phyloP scores from a whole-genome alignment of 2,329 filamentous ascomycete genomes.

The Epichloe scottii region DNA sequence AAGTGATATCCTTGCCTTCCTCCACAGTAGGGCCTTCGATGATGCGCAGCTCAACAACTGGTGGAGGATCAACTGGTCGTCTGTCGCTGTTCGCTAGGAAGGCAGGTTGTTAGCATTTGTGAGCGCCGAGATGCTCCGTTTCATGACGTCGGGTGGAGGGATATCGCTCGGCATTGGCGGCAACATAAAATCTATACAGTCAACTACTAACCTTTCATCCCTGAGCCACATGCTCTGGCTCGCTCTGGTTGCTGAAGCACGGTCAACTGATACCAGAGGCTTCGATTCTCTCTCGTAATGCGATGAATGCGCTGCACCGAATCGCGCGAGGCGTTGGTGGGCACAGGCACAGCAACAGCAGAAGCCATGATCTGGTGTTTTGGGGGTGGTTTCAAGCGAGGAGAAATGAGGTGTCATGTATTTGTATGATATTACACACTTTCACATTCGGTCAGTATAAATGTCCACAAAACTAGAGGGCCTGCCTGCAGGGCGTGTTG shows the following conservation, averaged over 20 bases:
- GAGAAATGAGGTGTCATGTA: background rate
- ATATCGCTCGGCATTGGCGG: too few species aligned
- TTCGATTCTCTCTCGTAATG: constrained; percentile 59
- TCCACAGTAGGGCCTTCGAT: constrained; percentile 57
- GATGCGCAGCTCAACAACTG: constrained; percentile 83
- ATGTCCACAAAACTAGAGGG: too few species aligned
- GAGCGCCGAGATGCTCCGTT: background rate
- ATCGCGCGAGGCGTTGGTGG: constrained; percentile 19
- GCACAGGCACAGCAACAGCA: constrained; percentile 13
- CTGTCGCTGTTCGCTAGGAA: constrained; percentile 46
- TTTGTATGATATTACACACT: too few species aligned
- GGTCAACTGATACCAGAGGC: constrained; percentile 66
- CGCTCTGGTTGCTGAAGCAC: constrained; percentile 92
- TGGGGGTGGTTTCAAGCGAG: background rate
- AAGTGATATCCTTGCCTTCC: constrained; percentile 61
- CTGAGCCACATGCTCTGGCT: constrained; percentile 87
- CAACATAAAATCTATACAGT: too few species aligned
- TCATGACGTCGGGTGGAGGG: too few species aligned
- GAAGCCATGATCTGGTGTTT: constrained; percentile 20
- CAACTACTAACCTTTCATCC: constrained; percentile 67
- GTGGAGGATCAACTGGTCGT: constrained; percentile 85
- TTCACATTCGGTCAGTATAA: too few species aligned
- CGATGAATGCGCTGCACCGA: constrained; percentile 34
- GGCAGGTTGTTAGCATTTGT: constrained; percentile 9
- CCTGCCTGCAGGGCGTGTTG: too few species aligned